These are phyloP conservation scores for Stephanodiscus triporus DNA, from an alignment of 108 stramenopile genomes.

Conservation along the genomic window DNA sequence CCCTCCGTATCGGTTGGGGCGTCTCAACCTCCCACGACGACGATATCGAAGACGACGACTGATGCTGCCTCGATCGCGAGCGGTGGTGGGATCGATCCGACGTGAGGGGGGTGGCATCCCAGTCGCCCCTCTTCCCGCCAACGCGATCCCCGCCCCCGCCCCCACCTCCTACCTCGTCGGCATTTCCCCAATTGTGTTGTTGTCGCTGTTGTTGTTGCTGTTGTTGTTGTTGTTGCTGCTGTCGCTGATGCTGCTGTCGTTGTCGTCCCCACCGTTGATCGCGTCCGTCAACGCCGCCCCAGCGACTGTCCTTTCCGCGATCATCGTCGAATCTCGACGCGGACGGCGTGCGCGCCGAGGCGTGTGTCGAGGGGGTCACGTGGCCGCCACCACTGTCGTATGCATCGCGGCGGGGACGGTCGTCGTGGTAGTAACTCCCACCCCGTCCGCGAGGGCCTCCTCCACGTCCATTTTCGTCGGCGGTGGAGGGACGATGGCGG, in stretches of 20 bases:
- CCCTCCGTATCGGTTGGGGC: constrained; percentile 18
- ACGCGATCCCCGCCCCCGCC: constrained; percentile 5
- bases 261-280: constrained; percentile 3
- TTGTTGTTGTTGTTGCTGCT: not conserved
- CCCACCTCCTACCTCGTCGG: not conserved
- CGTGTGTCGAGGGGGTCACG: constrained; percentile 49
- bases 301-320: not conserved
- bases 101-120: not conserved
- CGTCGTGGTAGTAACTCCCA: not conserved
- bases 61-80: not conserved
- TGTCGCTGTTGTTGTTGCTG: constrained; percentile 22
- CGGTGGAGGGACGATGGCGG: too few relatives aligned
- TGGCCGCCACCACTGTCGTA: constrained; percentile 5
- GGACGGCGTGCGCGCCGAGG: constrained; percentile 23
- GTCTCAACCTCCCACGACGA: constrained; percentile 38
- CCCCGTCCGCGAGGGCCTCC: constrained; percentile 13
- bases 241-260: not conserved
- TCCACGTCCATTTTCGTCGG: too few relatives aligned
- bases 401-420: not conserved
- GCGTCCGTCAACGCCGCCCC: constrained; percentile 1
- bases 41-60: not conserved
- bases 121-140: not conserved
- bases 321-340: not conserved
- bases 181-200: constrained; percentile 1
- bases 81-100: not conserved